These are phyloP conservation scores for Yarrowia deformans DNA, from an alignment of 805 yeast species.

Conservation along the genomic window DNA sequence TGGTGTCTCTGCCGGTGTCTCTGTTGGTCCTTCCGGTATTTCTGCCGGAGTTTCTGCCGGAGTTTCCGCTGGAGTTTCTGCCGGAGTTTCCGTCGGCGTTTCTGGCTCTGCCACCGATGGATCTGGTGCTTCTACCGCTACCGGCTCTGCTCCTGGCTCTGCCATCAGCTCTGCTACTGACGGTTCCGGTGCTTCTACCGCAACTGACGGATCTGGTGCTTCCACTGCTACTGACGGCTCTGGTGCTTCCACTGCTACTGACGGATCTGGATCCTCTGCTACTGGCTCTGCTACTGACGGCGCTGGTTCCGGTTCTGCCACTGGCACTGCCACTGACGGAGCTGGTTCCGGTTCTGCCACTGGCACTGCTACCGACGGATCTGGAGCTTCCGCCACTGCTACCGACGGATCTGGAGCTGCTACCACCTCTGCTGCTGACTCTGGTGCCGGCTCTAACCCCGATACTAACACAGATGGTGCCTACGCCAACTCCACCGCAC, in stretches of 20 bases:
- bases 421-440: neutral
- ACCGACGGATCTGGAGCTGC: neutral
- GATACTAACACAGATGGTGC: slow-evolving; percentile 6
- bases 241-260: neutral
- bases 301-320: neutral
- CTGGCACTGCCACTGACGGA: neutral
- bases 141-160: neutral
- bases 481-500: slow-evolving; percentile 1
- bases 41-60: no score
- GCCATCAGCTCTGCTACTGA: neutral
- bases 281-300: neutral
- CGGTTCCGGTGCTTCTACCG: slow-evolving; percentile 5
- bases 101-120: neutral
- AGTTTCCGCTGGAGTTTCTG: no score
- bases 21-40: neutral
- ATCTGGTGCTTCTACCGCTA: neutral
- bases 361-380: neutral
- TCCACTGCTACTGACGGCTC: slow-evolving; percentile 3
- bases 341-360: neutral
- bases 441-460: slow-evolving; percentile 1
- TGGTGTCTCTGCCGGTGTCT: neutral
- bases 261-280: neutral
- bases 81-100: neutral
- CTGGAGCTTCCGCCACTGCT: slow-evolving; percentile 1
- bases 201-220: slow-evolving; percentile 1